Evolutionary conservation across 2,329 filamentous ascomycete species (phyloP), one percentile per base, ranked within the genome.

Genomic region (Talaromyces rugulosus): DNA sequence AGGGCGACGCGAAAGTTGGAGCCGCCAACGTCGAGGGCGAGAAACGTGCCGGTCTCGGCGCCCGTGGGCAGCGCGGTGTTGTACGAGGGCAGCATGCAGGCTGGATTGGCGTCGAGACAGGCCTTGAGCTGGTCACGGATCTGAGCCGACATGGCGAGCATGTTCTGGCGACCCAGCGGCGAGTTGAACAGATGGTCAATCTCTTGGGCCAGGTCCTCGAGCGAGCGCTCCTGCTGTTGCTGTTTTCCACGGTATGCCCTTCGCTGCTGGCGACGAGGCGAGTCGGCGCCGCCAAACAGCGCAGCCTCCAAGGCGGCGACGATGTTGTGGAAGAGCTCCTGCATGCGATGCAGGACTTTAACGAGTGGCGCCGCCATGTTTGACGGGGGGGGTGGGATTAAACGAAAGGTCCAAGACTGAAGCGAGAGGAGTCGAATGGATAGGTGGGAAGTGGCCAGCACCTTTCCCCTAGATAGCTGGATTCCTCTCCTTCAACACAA

Each of bases 21-120:
- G n/a, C 86, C 86, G 34, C 86, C 86, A 23, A 88, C 84, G 68
- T 89, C 86, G 62, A 89, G 75, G 5, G 85, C 84, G 40, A 89
- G 75, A 68, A 82, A 87, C 14, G 84, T 85, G 8, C 86, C 86
- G 56, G 74, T 78, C 71, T 89, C 86, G 55, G 78, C 71, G 4
- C 86, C 86, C 5, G 81, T 82, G 1, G 86, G 86, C 5, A 88
- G 76, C 18, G 82, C 82, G 69, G 87, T 80, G 70, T 84, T 86
- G 74, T 86, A 87, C 5, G 86, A 88, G 2, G 86, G 86, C 59
- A 88, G 76, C 86, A 89, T 88, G 74, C 83, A 86, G 62, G 84
- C 82, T 28, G 83, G 80, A 71, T 82, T 86, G 50, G 78, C 75
- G 66, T 83, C 79, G 33, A 87, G 75, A 66, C 82, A 83, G 57